Percentiles rank a stretch among this genome's conserved stretches.
Evolutionary conservation across 2,329 filamentous ascomycete species (phyloP).

Genomic region (Dactylonectria estremocensis): DNA sequence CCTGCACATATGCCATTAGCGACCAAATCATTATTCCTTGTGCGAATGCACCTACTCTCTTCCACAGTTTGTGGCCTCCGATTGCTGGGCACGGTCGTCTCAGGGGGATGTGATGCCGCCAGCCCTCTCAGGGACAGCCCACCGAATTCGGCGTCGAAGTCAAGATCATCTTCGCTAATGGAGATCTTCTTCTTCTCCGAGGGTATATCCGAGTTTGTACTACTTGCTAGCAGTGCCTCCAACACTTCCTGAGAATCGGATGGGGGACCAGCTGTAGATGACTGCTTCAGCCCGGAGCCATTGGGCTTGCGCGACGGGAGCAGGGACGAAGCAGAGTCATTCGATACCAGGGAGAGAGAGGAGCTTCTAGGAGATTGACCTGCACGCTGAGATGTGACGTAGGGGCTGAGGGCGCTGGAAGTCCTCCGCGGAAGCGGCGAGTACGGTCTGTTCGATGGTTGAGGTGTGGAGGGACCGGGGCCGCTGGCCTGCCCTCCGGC

Average conservation of each 20-base stretch:
- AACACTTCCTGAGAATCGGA: conserved; percentile 82
- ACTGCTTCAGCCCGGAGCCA: conserved; percentile 77
- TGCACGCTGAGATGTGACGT: conserved; percentile 77
- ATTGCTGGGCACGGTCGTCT: conserved; percentile 40
- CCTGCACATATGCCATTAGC: conserved; percentile 61
- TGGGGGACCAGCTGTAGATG: conserved; percentile 66
- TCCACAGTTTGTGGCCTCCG: conserved; percentile 75
- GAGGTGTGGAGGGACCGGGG: conserved; percentile 72
- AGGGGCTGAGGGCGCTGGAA: conserved; percentile 78
- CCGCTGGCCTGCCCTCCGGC: conserved; percentile 75
- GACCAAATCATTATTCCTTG: neutral
- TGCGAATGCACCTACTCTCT: conserved; percentile 73
- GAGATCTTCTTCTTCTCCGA: conserved; percentile 29
- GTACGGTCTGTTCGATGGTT: conserved; percentile 76
- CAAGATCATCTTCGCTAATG: conserved; percentile 68
- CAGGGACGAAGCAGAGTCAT: conserved; percentile 83
- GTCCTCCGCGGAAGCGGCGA: conserved; percentile 80
- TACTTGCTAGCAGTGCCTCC: conserved; percentile 59
- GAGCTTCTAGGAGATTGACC: conserved; percentile 81
- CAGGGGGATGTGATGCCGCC: conserved; percentile 57
- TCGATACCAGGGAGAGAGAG: conserved; percentile 82
- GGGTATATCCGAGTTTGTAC: conserved; percentile 38
- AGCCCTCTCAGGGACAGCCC: conserved; percentile 84
- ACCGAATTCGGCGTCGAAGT: conserved; percentile 82
- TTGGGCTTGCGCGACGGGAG: conserved; percentile 76